These are phyloP conservation scores for Pythium phragmitis DNA, from an alignment of 352 stramenopile genomes.

Conservation along the genomic window DNA sequence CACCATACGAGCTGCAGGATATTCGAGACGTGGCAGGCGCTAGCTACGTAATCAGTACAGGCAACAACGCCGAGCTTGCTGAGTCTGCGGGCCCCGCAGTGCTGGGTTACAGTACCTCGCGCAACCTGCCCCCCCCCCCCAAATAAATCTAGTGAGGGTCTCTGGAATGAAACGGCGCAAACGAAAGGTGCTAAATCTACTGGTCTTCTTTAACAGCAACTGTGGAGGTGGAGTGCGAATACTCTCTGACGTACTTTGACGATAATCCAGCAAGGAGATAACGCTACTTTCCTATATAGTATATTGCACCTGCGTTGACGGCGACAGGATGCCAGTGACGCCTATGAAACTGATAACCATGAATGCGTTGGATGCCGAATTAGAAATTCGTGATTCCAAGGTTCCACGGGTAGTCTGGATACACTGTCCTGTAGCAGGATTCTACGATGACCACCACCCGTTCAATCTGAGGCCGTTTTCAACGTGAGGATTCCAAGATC, in stretches of 20 bases:
- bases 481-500: slow-evolving; percentile 7
- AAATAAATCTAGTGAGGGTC: not conserved
- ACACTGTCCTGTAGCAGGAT: not conserved
- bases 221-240: too few species aligned
- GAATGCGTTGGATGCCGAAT: not conserved
- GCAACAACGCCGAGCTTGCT: not conserved
- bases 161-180: too few species aligned
- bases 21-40: not conserved
- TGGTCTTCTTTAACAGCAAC: too few species aligned
- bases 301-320: not conserved
- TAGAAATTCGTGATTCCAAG: not conserved
- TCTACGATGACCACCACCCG: not conserved
- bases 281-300: too few species aligned
- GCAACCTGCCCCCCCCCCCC: too few species aligned
- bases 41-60: not conserved
- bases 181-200: too few species aligned
- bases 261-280: too few species aligned
- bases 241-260: too few species aligned
- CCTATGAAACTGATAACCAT: not conserved
- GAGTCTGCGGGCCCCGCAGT: too few species aligned
- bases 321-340: not conserved
- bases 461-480: slow-evolving; percentile 1
- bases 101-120: too few species aligned
- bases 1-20: not conserved
- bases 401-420: not conserved